Conservation (phyloP, 2,329 filamentous ascomycete genomes). For the Hypoxylon sp. region DNA sequence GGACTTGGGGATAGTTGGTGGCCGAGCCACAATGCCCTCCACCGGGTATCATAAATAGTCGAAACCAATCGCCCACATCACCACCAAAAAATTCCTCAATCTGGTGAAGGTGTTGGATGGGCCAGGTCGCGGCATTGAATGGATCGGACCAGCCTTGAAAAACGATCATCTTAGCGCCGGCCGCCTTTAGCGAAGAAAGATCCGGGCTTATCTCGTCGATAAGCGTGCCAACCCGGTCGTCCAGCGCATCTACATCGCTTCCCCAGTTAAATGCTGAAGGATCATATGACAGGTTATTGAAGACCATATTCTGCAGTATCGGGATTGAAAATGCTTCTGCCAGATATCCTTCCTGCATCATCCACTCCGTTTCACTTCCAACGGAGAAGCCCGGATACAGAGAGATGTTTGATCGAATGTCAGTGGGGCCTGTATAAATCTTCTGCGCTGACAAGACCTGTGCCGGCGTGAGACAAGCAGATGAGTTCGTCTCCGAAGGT, state of each 20-base stretch:
- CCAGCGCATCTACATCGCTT: conserved; percentile 54
- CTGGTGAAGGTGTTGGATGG: conserved; percentile 57
- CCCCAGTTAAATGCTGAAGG: conserved; percentile 56
- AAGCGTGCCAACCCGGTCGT: conserved; percentile 52
- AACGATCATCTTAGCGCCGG: conserved; percentile 57
- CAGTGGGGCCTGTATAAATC: conserved; percentile 50
- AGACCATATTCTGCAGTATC: conserved; percentile 61
- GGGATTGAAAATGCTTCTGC: conserved; percentile 56
- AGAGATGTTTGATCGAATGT: conserved; percentile 22
- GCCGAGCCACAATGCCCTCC: conserved; percentile 59
- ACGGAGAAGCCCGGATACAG: conserved; percentile 60
- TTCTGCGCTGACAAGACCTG: conserved; percentile 54
- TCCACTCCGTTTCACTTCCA: conserved; percentile 59
- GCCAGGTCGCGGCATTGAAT: conserved; percentile 56
- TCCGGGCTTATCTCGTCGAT: conserved; percentile 57
- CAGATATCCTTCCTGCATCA: conserved; percentile 55
- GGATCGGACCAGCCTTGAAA: conserved; percentile 59
- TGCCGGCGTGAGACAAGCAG: conserved; percentile 52
- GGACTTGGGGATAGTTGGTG: conserved; percentile 53
- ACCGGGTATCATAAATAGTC: conserved; percentile 58
- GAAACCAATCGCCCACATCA: conserved; percentile 54
- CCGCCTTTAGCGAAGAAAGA: conserved; percentile 48
- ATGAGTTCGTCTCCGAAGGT: conserved; percentile 27
- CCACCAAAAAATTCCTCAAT: conserved; percentile 48
- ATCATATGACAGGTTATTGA: conserved; percentile 57